Evolutionary conservation across 2,329 filamentous ascomycete species (phyloP).

Genomic region (Penicillium sp.): DNA sequence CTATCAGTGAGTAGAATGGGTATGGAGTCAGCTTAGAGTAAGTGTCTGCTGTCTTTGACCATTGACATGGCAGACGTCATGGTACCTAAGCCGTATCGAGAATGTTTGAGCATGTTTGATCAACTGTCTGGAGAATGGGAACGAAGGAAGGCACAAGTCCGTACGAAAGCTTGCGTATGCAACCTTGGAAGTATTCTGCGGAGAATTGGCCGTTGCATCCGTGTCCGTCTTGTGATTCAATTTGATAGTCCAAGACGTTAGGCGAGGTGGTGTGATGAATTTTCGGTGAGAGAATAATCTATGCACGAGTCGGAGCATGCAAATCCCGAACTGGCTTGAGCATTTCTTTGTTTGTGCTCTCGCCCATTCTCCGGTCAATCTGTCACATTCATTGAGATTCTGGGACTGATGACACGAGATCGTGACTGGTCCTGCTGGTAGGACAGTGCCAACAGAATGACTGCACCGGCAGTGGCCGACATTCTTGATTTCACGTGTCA

Average conservation of each 20-base stretch:
- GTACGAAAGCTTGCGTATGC: no score
- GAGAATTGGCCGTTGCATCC: background rate
- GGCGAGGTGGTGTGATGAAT: background rate
- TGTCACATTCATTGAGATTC: background rate
- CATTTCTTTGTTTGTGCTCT: background rate
- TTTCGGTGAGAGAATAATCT: background rate
- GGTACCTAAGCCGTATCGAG: background rate
- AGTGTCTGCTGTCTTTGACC: background rate
- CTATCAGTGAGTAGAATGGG: background rate
- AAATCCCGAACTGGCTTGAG: no score
- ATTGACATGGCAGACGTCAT: background rate
- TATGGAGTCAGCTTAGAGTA: background rate
- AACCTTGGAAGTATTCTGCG: no score
- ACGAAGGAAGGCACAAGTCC: no score
- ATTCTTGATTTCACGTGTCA: background rate
- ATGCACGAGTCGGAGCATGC: background rate
- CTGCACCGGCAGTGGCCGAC: background rate
- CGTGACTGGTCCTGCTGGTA: background rate
- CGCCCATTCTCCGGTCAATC: background rate
- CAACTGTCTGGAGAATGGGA: background rate
- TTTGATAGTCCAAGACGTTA: background rate
- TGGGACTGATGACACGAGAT: background rate
- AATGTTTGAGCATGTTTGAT: background rate
- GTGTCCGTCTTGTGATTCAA: background rate
- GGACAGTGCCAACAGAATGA: background rate